Conservation (phyloP, 805 yeast genomes). For the Metschnikowia peoriensis region DNA sequence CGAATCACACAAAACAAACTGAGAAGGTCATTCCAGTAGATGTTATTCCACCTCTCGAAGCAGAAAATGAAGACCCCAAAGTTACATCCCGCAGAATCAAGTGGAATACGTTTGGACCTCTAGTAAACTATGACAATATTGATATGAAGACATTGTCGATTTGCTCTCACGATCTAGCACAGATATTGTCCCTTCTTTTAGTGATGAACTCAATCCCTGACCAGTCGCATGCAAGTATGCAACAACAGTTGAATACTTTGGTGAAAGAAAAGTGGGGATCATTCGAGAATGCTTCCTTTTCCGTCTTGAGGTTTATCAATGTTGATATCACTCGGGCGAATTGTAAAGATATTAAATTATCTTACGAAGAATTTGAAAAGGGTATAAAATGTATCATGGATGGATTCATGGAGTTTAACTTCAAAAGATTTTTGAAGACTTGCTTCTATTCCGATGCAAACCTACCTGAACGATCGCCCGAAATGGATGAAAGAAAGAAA, state of each 20-base stretch:
- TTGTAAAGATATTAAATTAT: slow-evolving; percentile 9
- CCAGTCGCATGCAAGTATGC: slow-evolving; percentile 32
- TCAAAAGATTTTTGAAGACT: slow-evolving; percentile 22
- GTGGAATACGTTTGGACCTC: slow-evolving; percentile 34
- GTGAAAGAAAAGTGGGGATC: slow-evolving; percentile 35
- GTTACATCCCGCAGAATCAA: slow-evolving; percentile 14
- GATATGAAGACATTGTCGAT: slow-evolving; percentile 38
- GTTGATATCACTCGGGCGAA: slow-evolving; percentile 27
- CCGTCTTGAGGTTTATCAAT: slow-evolving; percentile 51
- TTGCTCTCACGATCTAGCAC: slow-evolving; percentile 40
- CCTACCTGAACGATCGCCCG: neutral
- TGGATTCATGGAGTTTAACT: slow-evolving; percentile 18
- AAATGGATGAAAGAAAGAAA: neutral
- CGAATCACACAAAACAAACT: slow-evolving; percentile 14
- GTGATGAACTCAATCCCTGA: slow-evolving; percentile 36
- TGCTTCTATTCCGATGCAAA: slow-evolving; percentile 27
- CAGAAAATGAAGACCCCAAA: slow-evolving; percentile 7
- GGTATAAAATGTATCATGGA: slow-evolving; percentile 18
- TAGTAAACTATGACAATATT: slow-evolving; percentile 45
- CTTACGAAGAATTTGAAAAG: slow-evolving; percentile 1
- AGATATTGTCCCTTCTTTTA: slow-evolving; percentile 49
- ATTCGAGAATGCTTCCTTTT: slow-evolving; percentile 45
- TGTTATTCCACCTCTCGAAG: neutral
- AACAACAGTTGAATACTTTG: slow-evolving; percentile 18
- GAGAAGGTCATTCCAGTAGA: slow-evolving; percentile 3